phyloP scores from a whole-genome alignment of 768 basidiomycete genomes.

The Suillus tomentosus region DNA sequence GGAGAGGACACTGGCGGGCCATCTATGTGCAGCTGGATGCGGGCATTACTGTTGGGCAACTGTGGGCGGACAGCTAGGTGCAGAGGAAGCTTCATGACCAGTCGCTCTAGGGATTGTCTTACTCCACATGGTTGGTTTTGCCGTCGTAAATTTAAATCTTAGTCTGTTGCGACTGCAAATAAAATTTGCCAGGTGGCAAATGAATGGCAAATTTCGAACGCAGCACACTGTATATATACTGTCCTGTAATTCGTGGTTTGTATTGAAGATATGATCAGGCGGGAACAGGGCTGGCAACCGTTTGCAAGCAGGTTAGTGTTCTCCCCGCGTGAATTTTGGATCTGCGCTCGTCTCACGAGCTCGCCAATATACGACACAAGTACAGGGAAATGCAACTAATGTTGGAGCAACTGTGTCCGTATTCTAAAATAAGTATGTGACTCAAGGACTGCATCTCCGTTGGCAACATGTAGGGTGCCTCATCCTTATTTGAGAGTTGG shows the following conservation, averaged over 20 bases:
- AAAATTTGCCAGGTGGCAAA: background rate
- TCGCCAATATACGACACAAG: background rate
- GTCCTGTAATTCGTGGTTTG: background rate
- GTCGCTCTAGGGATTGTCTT: background rate
- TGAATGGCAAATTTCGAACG: background rate
- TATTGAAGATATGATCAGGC: too few relatives aligned
- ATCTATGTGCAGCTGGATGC: conserved; percentile 78
- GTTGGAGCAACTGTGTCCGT: background rate
- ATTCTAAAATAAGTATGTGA: background rate
- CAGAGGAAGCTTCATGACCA: conserved; percentile 5
- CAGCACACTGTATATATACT: background rate
- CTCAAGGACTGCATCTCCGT: background rate
- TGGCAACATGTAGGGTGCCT: background rate
- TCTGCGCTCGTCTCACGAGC: background rate
- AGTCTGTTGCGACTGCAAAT: background rate
- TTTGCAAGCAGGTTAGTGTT: too few relatives aligned
- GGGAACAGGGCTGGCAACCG: too few relatives aligned
- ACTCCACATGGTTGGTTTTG: background rate
- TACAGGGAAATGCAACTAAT: background rate
- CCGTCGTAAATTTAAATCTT: background rate
- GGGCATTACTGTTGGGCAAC: conserved; percentile 80
- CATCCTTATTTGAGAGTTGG: background rate
- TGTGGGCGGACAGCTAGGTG: conserved; percentile 12
- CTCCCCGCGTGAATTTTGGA: background rate
- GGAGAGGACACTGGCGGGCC: conserved; percentile 40